Evolutionary conservation across 1,284 basidiomycete species (phyloP), one percentile per base, ranked within the genome.

Genomic region (Marasmius sp.): DNA sequence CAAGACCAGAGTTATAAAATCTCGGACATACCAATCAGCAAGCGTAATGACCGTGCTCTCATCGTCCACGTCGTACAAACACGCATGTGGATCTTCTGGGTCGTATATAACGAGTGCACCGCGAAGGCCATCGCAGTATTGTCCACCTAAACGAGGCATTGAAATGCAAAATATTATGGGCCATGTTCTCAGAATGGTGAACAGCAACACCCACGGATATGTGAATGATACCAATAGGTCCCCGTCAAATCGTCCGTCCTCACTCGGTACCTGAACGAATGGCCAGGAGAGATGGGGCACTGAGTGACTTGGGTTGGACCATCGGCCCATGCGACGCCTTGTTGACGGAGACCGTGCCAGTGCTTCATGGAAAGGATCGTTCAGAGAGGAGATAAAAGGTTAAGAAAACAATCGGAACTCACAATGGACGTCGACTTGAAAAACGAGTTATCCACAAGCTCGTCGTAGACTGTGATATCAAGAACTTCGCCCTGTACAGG

Each of bases 1-100:
- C 36, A 18, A 33, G 16, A 27, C 3, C 53, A 27, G 14, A 2
- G 53, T 6, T 2, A 34, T 52, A 3, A 6, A 14, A 52, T 1
- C 16, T 18, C 50, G 3, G 50, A 27, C 27, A 36, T 61, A 79
- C 77, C 77, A 79, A 59, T 79, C 79, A 2, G 72, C 65, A n/a
- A 79, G 65, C 1, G 67, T 72, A 36, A 80, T 74, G 22, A 80
- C 59, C 8, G 78, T 80, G 22, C 58, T 69, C 39, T 76, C 67
- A 57, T 68, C 64, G 47, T 68, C 67, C 16, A 67, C 57, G 50
- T 68, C 67, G 54, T 68, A 68, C 20, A 60, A 37, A 33, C 38
- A 38, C 5, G 33, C 33, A 52, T 66, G 60, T 3, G 66, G 66
- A 55, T 68, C 67, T 11, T 66, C 45, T 10, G 65, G 62, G 49